phyloP scores from a whole-genome alignment of 768 basidiomycete species.

The Cystofilobasidium capitatum region DNA sequence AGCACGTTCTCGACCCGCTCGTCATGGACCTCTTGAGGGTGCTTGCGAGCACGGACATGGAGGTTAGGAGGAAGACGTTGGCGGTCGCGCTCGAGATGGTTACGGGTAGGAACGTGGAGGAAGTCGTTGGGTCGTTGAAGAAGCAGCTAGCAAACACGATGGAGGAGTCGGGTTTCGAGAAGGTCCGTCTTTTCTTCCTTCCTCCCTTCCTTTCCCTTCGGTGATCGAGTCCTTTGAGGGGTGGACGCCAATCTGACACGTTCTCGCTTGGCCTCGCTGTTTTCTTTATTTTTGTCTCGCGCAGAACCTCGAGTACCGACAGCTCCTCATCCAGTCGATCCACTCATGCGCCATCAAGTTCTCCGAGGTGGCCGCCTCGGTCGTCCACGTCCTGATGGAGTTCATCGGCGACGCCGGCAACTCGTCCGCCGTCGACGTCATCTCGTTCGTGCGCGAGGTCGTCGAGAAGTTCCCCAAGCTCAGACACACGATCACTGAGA shows the following conservation, averaged over 20 bases:
- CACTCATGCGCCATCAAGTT: constrained; percentile 93
- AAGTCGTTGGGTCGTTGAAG: constrained; percentile 91
- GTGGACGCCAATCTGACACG: neutral
- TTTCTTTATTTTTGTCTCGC: neutral
- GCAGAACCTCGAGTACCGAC: constrained; percentile 86
- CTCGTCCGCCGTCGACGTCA: constrained; percentile 88
- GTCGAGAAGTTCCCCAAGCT: constrained; percentile 93
- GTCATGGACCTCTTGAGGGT: constrained; percentile 95
- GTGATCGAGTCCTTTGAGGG: neutral
- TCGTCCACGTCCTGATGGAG: constrained; percentile 76
- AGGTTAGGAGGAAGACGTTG: constrained; percentile 87
- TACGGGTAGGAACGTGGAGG: constrained; percentile 87
- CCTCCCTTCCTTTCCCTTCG: neutral
- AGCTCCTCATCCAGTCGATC: constrained; percentile 92
- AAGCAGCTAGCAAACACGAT: constrained; percentile 93
- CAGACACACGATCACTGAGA: constrained; percentile 69
- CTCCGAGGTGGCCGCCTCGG: constrained; percentile 90
- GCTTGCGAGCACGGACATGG: constrained; percentile 78
- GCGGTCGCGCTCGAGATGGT: constrained; percentile 85
- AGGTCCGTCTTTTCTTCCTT: constrained; percentile 46
- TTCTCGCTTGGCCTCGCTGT: neutral
- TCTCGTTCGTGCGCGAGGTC: constrained; percentile 80
- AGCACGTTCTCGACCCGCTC: constrained; percentile 69
- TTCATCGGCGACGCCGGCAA: constrained; percentile 92
- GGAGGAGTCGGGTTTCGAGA: constrained; percentile 74